Percentiles rank a stretch among this genome's conserved stretches.
phyloP scores from a whole-genome alignment of 2,329 filamentous ascomycete species.

The Chaetomium sp. region DNA sequence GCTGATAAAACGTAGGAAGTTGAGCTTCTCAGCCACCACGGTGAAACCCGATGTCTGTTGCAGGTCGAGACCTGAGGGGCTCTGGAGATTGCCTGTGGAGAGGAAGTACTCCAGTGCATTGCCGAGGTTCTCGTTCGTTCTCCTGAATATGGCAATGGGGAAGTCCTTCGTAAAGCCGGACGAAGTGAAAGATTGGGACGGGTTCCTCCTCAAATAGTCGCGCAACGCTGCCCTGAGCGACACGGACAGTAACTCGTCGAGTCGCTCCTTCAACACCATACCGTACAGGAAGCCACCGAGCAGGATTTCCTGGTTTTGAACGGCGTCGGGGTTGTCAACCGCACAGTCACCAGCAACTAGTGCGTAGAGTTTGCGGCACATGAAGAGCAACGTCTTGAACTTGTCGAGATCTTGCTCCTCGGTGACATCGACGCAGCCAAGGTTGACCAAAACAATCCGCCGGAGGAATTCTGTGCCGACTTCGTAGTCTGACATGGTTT shows the following conservation, averaged over 20 bases:
- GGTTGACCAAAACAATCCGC: conserved; percentile 86
- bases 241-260: conserved; percentile 80
- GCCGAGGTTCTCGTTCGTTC: conserved; percentile 86
- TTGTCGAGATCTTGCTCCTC: conserved; percentile 87
- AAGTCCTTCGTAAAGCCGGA: conserved; percentile 80
- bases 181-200: conserved; percentile 73
- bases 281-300: conserved; percentile 92
- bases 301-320: conserved; percentile 93
- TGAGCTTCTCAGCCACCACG: conserved; percentile 97
- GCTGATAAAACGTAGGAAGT: conserved; percentile 97
- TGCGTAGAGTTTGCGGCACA: conserved; percentile 93
- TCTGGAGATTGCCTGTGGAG: conserved; percentile 91
- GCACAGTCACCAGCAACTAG: conserved; percentile 90
- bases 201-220: conserved; percentile 58
- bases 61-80: conserved; percentile 87
- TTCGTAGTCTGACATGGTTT: conserved; percentile 83
- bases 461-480: conserved; percentile 89
- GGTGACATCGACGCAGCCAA: conserved; percentile 83
- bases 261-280: conserved; percentile 90
- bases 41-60: conserved; percentile 95
- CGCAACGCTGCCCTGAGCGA: conserved; percentile 55
- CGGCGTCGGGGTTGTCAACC: conserved; percentile 93
- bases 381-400: conserved; percentile 90
- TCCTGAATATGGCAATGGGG: conserved; percentile 72
- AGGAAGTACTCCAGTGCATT: conserved; percentile 91